These are phyloP conservation scores for Geotrichum cucujoidarum DNA, from an alignment of 1,139 yeast genomes.

Conservation along the genomic window DNA sequence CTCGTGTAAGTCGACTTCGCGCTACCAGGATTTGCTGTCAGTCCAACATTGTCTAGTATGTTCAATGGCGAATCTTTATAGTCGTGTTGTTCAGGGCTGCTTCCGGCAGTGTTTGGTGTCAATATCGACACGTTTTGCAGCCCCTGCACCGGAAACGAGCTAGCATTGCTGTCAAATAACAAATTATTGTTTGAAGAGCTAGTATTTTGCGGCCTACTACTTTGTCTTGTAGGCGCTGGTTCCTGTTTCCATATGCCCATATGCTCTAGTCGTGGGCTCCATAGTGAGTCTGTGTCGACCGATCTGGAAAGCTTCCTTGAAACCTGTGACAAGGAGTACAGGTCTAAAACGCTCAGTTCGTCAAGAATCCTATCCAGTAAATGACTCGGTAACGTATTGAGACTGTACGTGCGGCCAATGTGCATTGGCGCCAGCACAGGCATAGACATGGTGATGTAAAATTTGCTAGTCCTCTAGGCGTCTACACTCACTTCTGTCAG, in stretches of 20 bases:
- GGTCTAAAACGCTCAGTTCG: conserved; percentile 30
- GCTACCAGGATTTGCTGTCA: conserved; percentile 17
- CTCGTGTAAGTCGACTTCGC: conserved; percentile 24
- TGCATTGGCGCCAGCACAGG: conserved; percentile 15
- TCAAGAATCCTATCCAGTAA: conserved; percentile 1
- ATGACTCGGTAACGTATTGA: conserved; percentile 5
- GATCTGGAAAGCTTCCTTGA: conserved; percentile 38
- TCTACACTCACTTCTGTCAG: too few species aligned
- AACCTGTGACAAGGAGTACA: conserved; percentile 32
- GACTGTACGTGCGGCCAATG: background rate
- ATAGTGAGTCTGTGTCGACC: conserved; percentile 39
- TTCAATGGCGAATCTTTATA: conserved; percentile 12
- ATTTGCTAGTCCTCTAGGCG: too few species aligned
- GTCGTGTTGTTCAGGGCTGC: background rate
- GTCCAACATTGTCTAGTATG: conserved; percentile 5
- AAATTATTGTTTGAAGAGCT: background rate
- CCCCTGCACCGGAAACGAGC: background rate
- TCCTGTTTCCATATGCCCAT: conserved; percentile 47
- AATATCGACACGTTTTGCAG: conserved; percentile 5
- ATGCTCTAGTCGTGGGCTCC: conserved; percentile 48
- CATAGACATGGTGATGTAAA: conserved; percentile 13
- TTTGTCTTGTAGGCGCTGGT: background rate
- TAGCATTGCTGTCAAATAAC: background rate
- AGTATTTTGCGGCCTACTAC: too few species aligned
- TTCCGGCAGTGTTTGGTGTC: background rate